Evolutionary conservation across 352 stramenopile genomes (phyloP).

Genomic region (Pythium aphanidermatum): DNA sequence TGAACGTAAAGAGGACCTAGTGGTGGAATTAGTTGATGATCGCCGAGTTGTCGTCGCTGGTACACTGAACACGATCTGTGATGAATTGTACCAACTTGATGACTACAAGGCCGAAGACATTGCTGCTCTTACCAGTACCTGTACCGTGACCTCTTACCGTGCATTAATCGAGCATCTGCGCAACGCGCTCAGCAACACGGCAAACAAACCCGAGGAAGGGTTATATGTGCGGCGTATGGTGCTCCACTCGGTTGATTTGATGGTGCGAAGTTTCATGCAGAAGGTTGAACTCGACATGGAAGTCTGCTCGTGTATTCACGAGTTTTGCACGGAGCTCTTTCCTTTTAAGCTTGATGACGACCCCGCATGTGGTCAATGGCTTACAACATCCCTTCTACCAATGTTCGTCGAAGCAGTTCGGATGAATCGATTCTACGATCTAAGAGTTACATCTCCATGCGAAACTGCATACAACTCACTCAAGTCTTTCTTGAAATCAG

Average conservation of each 20-base stretch:
- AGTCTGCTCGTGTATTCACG: slow-evolving; percentile 57
- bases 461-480: slow-evolving; percentile 69
- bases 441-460: slow-evolving; percentile 51
- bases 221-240: slow-evolving; percentile 68
- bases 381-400: slow-evolving; percentile 54
- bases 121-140: slow-evolving; percentile 59
- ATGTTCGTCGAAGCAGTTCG: slow-evolving; percentile 67
- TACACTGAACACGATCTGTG: slow-evolving; percentile 52
- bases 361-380: slow-evolving; percentile 66
- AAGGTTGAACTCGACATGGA: slow-evolving; percentile 54
- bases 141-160: slow-evolving; percentile 22
- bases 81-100: slow-evolving; percentile 47
- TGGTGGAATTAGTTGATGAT: too few relatives aligned
- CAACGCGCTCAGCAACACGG: slow-evolving; percentile 1
- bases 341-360: slow-evolving; percentile 61
- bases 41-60: slow-evolving; percentile 66
- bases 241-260: slow-evolving; percentile 64
- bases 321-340: slow-evolving; percentile 60
- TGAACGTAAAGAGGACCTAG: slow-evolving; percentile 24
- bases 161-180: slow-evolving; percentile 16
- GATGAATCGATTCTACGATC: slow-evolving; percentile 47
- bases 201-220: slow-evolving; percentile 16
- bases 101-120: slow-evolving; percentile 58
- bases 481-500: slow-evolving; percentile 59
- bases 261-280: slow-evolving; percentile 74